Evolutionary conservation across 768 basidiomycete genomes (phyloP), one percentile per base, ranked within the genome.

Genomic region (Crepidotus variabilis): DNA sequence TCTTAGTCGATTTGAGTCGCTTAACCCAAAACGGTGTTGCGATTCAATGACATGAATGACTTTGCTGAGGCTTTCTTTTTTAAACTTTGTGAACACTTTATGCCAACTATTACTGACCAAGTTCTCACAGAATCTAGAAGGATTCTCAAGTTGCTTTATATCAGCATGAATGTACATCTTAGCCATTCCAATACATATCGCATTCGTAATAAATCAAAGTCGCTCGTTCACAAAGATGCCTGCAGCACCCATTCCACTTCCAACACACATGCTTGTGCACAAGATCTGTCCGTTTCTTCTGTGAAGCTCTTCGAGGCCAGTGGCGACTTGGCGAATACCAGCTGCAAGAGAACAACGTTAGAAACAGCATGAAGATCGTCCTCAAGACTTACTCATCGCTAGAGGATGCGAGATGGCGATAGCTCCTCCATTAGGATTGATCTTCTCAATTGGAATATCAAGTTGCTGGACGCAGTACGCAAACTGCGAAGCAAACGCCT

Each of bases 401-500:
- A 92, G 73, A 16, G 90, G 90, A 70, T 92, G 90, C 4, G 87
- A 84, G 21, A 92, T 75, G 6, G 92, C 88, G 58, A 95, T 94
- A 0, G 92, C 85, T 9, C 93, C 91, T 16, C 93, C 93, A 62
- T 92, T 86, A 49, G 90, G 85, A 66, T 97, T 97, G 63, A 94
- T 87, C 70, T 87, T 94, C 62, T 85, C 81, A 16, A 89, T 84
- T 1, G 87, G 83, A 47, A 96, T 78, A 23, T 78, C 75, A 22
- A 95, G 79, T 64, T 92, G 76, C 64, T 95, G 88, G 7, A 95
- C 85, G 52, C 91, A 94, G 72, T 94, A 89, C n/a, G 90, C 91
- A 57, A 92, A 95, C 66, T 96, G 94, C 1, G 91, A 94, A 0
- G 92, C 93, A 58, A 95, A 96, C 0, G 94, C 94, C 70, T 94